A percentile compares a stretch with the other conserved stretches of the same genome.
These are phyloP conservation scores for Metarhizium brunneum DNA, from an alignment of 2,329 filamentous ascomycete species.

Conservation along the genomic window DNA sequence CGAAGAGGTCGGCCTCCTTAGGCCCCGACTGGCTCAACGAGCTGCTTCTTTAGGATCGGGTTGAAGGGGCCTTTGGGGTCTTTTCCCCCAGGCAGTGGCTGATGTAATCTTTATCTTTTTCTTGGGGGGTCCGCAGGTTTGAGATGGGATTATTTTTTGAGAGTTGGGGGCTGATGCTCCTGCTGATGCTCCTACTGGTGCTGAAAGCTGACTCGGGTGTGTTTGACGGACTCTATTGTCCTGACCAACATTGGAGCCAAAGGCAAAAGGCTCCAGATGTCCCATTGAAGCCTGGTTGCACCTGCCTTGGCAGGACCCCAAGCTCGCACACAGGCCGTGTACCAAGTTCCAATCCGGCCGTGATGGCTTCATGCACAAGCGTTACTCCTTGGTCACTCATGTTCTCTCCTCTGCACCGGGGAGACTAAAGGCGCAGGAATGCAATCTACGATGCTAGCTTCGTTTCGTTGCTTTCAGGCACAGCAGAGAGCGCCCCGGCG, in stretches of 20 bases:
- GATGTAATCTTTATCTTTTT: neutral
- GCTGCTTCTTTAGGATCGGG: neutral
- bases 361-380: neutral
- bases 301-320: neutral
- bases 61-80: neutral
- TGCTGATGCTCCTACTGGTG: neutral
- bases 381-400: neutral
- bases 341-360: neutral
- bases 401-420: neutral
- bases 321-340: too few relatives aligned
- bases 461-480: neutral
- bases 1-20: neutral
- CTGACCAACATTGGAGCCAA: neutral
- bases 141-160: neutral
- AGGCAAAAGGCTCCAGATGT: too few relatives aligned
- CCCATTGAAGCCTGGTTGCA: neutral
- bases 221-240: neutral
- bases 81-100: neutral
- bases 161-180: neutral
- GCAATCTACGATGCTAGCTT: neutral
- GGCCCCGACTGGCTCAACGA: neutral
- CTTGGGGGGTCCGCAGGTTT: neutral
- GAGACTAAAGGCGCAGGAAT: neutral
- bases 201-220: neutral
- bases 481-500: neutral